phyloP scores from a whole-genome alignment of 257 asterid species.

The Nicotiana tomentosiformis region DNA sequence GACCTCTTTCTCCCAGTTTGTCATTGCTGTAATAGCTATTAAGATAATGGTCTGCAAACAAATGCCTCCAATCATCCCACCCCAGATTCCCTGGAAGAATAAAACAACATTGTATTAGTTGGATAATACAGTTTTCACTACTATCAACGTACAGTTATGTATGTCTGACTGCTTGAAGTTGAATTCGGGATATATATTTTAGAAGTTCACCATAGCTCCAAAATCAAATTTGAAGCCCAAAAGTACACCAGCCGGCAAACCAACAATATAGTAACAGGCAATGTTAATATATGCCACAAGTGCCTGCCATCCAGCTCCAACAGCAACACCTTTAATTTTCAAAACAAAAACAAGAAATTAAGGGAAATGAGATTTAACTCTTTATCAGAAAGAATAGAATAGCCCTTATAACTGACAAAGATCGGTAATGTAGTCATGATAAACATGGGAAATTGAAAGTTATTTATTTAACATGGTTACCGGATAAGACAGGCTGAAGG shows the following conservation, averaged over 20 bases:
- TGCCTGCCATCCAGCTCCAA: constrained; percentile 96
- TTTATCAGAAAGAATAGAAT: background rate
- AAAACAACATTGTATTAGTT: background rate
- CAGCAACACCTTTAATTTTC: constrained; percentile 65
- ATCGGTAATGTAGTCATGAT: too few relatives aligned
- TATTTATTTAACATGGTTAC: constrained; percentile 21
- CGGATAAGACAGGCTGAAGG: constrained; percentile 81
- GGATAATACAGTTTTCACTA: background rate
- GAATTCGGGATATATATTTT: background rate
- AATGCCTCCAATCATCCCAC: constrained; percentile 80
- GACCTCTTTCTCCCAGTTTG: constrained; percentile 83
- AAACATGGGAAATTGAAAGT: too few relatives aligned
- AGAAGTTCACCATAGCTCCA: constrained; percentile 39
- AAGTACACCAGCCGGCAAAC: constrained; percentile 66
- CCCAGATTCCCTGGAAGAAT: constrained; percentile 74
- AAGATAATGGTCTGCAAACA: constrained; percentile 66
- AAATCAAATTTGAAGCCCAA: constrained; percentile 56
- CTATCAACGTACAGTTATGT: background rate
- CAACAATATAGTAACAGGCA: constrained; percentile 65
- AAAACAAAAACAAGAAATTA: background rate
- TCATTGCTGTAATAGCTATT: constrained; percentile 36
- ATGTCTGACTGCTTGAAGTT: background rate
- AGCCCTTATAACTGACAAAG: too few relatives aligned
- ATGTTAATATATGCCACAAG: constrained; percentile 67
- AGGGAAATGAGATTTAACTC: background rate